Conservation (phyloP, 306 rosid genomes). For the Glycine soja region DNA sequence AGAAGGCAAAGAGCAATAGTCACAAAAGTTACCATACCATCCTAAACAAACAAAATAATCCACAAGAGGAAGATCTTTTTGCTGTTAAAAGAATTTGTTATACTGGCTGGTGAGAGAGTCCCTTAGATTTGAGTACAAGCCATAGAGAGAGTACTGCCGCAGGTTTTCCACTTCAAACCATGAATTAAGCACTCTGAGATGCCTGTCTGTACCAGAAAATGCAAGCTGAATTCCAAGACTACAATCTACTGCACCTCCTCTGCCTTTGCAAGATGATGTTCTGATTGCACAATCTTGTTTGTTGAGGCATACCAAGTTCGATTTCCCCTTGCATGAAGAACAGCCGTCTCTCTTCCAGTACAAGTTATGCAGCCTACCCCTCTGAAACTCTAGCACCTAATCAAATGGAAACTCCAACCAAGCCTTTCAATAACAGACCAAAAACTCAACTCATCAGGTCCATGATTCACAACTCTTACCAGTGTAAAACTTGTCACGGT, state of each 20-base stretch:
- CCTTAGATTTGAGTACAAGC: conserved; percentile 68
- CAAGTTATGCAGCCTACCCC: conserved; percentile 78
- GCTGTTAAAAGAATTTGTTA: conserved; percentile 57
- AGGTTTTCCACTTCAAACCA: conserved; percentile 82
- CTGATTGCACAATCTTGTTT: conserved; percentile 74
- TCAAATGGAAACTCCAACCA: conserved; percentile 41
- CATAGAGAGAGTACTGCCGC: conserved; percentile 73
- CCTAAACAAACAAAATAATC: conserved; percentile 30
- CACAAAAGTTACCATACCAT: conserved; percentile 31
- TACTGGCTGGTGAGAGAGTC: conserved; percentile 72
- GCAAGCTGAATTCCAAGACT: conserved; percentile 73
- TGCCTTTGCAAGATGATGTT: conserved; percentile 61
- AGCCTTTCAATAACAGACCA: conserved; percentile 18
- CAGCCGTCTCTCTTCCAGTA: conserved; percentile 79
- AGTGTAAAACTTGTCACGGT: conserved; percentile 72
- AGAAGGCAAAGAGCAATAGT: conserved; percentile 8
- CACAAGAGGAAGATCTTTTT: neutral
- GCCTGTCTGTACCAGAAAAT: conserved; percentile 79
- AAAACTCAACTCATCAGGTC: conserved; percentile 2
- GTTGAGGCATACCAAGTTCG: conserved; percentile 71
- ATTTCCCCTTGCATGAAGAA: conserved; percentile 62
- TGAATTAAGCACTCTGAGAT: conserved; percentile 68
- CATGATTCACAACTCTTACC: conserved; percentile 52
- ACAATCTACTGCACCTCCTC: conserved; percentile 76
- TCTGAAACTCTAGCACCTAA: conserved; percentile 75